phyloP scores from a whole-genome alignment of 805 yeast species.

The Nakazawaea holstii region DNA sequence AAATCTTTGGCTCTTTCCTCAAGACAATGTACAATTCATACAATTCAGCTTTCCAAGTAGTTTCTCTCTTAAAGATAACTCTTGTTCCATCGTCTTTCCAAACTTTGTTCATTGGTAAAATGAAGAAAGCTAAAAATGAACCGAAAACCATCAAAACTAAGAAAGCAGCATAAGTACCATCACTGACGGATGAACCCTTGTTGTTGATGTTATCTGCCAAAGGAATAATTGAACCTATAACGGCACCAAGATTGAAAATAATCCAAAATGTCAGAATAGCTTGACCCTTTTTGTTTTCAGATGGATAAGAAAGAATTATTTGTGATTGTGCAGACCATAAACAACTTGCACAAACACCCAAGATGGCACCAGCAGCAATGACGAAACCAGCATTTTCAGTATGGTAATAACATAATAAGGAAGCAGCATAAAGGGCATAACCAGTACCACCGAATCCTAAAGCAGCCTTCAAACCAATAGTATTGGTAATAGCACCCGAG shows the following conservation, averaged over 20 bases:
- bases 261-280: constrained; percentile 55
- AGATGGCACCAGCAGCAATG: constrained; percentile 50
- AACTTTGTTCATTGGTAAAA: constrained; percentile 47
- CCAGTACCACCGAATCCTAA: constrained; percentile 51
- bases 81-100: constrained; percentile 43
- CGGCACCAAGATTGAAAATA: constrained; percentile 58
- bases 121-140: constrained; percentile 33
- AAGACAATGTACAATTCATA: constrained; percentile 33
- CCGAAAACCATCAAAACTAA: constrained; percentile 47
- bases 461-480: constrained; percentile 38
- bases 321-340: constrained; percentile 60
- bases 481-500: constrained; percentile 49
- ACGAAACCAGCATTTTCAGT: constrained; percentile 44
- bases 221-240: constrained; percentile 55
- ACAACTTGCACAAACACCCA: constrained; percentile 50
- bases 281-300: constrained; percentile 46
- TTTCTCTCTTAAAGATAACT: constrained; percentile 39
- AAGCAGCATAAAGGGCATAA: constrained; percentile 47
- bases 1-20: constrained; percentile 36
- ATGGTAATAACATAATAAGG: constrained; percentile 43
- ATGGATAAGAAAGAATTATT: constrained; percentile 52
- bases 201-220: constrained; percentile 44
- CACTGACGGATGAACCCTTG: constrained; percentile 29
- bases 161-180: constrained; percentile 52
- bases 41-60: constrained; percentile 41